Evolutionary conservation across 192 early-diverging fungal genomes (phyloP), one percentile per base, ranked within the genome.

Genomic region (Geranomyces variabilis): DNA sequence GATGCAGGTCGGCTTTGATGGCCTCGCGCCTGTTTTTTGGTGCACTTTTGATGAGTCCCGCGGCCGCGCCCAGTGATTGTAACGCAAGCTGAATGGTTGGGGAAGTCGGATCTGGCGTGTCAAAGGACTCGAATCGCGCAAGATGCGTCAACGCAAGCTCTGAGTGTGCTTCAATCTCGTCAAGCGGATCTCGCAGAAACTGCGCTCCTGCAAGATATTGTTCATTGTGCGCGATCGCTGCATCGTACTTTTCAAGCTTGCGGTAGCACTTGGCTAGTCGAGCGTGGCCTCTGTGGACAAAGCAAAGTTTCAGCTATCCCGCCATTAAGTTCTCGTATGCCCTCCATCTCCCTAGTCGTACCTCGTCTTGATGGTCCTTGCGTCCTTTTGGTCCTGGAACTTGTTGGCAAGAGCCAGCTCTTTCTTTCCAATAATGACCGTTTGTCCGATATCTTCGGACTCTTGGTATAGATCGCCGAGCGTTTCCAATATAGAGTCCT

Each of bases 381-480:
- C 46, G 10, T 26, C 47, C 12, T 55, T 53, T 21, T 28, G 22
- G 49, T 36, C 66, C 49, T 49, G 17, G 34, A 71, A 13, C 30
- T 7, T 17, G 14, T 31, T 34, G 10, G 47, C 66, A 0, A 69
- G 26, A 7, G 26, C 30, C 44, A 75, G n/a, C 59, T 75, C 73
- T 41, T 53, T 34, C 45, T 63, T 47, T 22, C 66, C 73, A 24
- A 69, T 51, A 15, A 51, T 58, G 31, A 68, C 22, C 2, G 49
- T 60, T 41, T 69, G 68, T 31, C 12, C 56, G 10, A 67, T 12
- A 29, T 75, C 73, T n/a, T 68, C 73, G 5, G 59, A 44, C 12
- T 75, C 73, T 55, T 46, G 21, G 51, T 75, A 75, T 5, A 75
- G 60, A 36, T 75, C 58, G 17, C 73, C 73, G 24, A 75, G 55